Evolutionary conservation across 768 basidiomycete species (phyloP).

Genomic region (Tulasnella sp.): DNA sequence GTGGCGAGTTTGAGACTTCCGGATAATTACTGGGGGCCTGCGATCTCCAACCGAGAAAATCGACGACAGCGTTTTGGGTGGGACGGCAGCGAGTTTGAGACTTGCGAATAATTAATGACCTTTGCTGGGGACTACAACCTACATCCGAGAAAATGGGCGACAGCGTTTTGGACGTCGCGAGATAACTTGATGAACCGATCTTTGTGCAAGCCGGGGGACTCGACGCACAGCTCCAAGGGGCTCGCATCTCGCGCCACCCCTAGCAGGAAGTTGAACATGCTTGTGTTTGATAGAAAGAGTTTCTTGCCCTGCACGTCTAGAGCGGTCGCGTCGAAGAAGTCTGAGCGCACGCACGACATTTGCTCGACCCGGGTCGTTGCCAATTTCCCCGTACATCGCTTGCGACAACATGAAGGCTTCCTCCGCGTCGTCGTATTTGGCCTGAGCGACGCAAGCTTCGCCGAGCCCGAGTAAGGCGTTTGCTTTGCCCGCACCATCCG

Average conservation of each 20-base stretch:
- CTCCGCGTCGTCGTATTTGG: not conserved
- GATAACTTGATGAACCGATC: not conserved
- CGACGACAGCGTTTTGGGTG: no score
- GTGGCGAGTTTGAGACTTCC: no score
- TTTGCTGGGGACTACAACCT: no score
- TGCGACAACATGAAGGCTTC: not conserved
- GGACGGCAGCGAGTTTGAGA: no score
- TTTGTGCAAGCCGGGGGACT: not conserved
- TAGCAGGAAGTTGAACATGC: not conserved
- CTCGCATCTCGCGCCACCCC: not conserved
- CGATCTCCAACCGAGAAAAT: no score
- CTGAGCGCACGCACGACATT: not conserved
- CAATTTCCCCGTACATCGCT: not conserved
- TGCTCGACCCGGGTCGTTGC: not conserved
- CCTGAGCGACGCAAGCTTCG: not conserved
- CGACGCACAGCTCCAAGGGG: not conserved
- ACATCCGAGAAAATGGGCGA: no score
- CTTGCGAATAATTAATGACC: no score
- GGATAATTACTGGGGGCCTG: no score
- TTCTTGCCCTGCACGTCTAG: not conserved
- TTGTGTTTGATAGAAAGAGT: not conserved
- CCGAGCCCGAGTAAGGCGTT: not conserved
- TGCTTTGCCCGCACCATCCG: not conserved
- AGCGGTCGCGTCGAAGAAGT: not conserved
- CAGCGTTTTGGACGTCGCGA: not conserved